These are phyloP conservation scores for Cladosporium halotolerans DNA, from an alignment of 2,329 filamentous ascomycete species.

Conservation along the genomic window DNA sequence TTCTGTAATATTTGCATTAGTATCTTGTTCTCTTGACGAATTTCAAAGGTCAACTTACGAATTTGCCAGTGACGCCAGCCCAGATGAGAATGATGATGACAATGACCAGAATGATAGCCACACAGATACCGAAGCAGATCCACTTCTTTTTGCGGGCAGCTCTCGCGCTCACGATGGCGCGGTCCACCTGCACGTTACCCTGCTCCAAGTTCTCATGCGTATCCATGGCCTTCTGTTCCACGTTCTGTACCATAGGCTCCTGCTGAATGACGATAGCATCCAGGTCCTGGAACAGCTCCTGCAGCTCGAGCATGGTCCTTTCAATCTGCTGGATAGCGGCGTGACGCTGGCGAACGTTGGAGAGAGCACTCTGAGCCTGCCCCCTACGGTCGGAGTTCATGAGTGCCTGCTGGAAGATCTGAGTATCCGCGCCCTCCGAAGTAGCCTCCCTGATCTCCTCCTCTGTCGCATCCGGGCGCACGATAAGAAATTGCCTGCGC, in stretches of 20 bases:
- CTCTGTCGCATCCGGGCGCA: constrained; percentile 61
- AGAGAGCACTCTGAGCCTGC: constrained; percentile 71
- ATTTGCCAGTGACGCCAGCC: constrained; percentile 11
- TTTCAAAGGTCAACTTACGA: background rate
- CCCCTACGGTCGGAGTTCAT: constrained; percentile 74
- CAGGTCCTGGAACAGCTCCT: constrained; percentile 83
- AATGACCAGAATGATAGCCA: constrained; percentile 21
- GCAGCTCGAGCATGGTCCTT: constrained; percentile 77
- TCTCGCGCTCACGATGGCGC: constrained; percentile 75
- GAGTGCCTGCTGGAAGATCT: constrained; percentile 84
- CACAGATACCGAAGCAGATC: constrained; percentile 76
- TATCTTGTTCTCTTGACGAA: background rate
- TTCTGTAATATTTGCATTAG: background rate
- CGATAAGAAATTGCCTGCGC: constrained; percentile 84
- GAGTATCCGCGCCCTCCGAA: constrained; percentile 62
- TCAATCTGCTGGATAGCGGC: constrained; percentile 88
- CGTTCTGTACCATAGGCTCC: constrained; percentile 69
- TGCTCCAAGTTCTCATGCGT: constrained; percentile 77
- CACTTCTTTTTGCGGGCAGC: constrained; percentile 89
- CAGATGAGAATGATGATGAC: constrained; percentile 12
- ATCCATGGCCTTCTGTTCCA: constrained; percentile 82
- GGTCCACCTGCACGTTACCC: constrained; percentile 74
- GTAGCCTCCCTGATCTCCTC: constrained; percentile 72
- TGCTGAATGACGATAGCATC: constrained; percentile 81
- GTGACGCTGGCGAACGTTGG: constrained; percentile 76